phyloP scores from a whole-genome alignment of 768 basidiomycete genomes.

The Suillus decipiens region DNA sequence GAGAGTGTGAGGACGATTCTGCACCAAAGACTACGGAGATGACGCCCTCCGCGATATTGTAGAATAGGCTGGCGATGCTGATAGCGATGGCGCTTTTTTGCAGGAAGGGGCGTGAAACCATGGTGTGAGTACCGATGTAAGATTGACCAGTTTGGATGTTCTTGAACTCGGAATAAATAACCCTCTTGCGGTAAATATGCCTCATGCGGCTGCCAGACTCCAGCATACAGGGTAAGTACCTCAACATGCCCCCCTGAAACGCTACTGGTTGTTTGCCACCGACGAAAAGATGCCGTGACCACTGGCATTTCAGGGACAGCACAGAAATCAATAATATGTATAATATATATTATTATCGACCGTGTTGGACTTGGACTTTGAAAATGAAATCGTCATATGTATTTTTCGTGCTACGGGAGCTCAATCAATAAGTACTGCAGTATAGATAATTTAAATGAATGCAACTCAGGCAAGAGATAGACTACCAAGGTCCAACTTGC shows the following conservation, averaged over 20 bases:
- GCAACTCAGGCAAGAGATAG: too few species aligned
- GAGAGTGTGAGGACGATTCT: constrained; percentile 44
- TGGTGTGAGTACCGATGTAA: background rate
- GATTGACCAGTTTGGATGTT: background rate
- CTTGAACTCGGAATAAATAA: background rate
- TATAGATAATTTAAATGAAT: too few species aligned
- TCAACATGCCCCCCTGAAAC: background rate
- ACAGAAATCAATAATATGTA: too few species aligned
- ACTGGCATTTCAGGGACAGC: background rate
- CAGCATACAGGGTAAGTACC: background rate
- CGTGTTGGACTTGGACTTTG: too few species aligned
- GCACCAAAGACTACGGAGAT: constrained; percentile 46
- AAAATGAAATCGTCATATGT: too few species aligned
- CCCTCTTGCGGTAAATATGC: background rate
- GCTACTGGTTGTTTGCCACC: background rate
- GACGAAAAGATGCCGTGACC: background rate
- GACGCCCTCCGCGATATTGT: constrained; percentile 43
- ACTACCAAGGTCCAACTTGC: too few species aligned
- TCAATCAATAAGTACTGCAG: too few species aligned
- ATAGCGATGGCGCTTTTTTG: constrained; percentile 41
- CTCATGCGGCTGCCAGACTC: background rate
- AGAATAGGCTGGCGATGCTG: constrained; percentile 43
- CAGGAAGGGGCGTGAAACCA: constrained; percentile 34
- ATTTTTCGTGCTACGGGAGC: too few species aligned
- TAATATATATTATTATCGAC: too few species aligned